Base-by-base conservation (phyloP, 345 rosid genomes). In the Hypericum androsaemum region DNA sequence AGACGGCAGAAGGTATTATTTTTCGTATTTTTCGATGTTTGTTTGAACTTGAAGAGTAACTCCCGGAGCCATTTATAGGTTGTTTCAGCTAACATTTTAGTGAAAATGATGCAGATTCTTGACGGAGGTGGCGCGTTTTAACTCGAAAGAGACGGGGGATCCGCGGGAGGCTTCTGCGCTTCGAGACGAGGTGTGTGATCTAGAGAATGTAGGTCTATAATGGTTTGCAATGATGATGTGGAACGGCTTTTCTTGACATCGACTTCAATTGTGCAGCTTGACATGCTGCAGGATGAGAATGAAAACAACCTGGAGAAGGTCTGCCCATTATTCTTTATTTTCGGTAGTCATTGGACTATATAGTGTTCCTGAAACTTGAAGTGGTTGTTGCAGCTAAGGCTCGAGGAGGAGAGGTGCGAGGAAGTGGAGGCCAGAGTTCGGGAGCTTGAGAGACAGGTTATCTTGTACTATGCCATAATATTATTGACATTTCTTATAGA, bases 1-100 rank as follows among this genome's bases (percentile, higher is more conserved):
- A 55, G 96, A 85, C 37, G 48, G 66, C 6, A 81, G 77, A 69
- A 77, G 94, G 98, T 84, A 57, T 22, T 22, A 22, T 22, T 22
- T 22, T 22, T 22, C 32, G 32, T 1, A 22, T 22, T 22, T 22
- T 22, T 4, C 32, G 4, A 22, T 3, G 7, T 46, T 46, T 46
- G 5, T 46, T 46, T 46, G 9, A 44, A n/a, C 5, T 17, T 3
- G 22, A 12, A 36, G 48, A 39, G 28, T 5, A 12, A 8, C 7
- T 17, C 15, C 0, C 9, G 38, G 36, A 43, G 47, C 3, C 14
- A n/a, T 43, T 0, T 10, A 43, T 1, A 3, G 12, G 1, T 43
- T 0, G 45, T 7, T 9, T 41, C 37, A 39, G n/a, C 6, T 39
- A 10, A 12, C 56, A 59, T 15, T 13, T 59, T 12, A 9, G 40